Evolutionary conservation across 768 basidiomycete genomes (phyloP).

Genomic region (Trametes cubensis): DNA sequence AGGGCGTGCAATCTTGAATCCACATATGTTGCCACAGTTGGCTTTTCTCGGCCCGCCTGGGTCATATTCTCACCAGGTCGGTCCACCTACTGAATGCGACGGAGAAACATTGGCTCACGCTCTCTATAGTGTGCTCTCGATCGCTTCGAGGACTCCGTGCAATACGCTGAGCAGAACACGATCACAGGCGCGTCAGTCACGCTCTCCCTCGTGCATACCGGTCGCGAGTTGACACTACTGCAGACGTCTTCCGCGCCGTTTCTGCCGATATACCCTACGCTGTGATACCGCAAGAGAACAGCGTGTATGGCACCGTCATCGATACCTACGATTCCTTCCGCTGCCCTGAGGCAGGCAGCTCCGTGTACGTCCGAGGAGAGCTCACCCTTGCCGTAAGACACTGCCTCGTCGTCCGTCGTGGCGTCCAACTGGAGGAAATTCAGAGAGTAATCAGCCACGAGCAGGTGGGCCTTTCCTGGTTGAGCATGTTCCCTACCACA

Average conservation of each 20-base stretch:
- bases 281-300: constrained; percentile 83
- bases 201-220: not conserved
- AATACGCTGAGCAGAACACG: constrained; percentile 45
- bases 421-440: constrained; percentile 58
- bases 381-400: constrained; percentile 65
- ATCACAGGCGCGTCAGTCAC: constrained; percentile 36
- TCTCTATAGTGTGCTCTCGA: constrained; percentile 48
- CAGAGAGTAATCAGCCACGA: constrained; percentile 74
- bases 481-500: not conserved
- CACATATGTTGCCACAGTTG: constrained; percentile 32
- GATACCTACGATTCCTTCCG: constrained; percentile 76
- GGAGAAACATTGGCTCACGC: not conserved
- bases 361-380: constrained; percentile 61
- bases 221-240: not conserved
- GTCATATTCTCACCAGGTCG: constrained; percentile 71
- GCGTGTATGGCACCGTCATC: constrained; percentile 69
- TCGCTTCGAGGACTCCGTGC: constrained; percentile 46
- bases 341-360: constrained; percentile 37
- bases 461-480: constrained; percentile 52
- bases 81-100: constrained; percentile 2
- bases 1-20: not conserved
- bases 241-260: constrained; percentile 64
- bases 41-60: constrained; percentile 70
- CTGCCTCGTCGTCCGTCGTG: constrained; percentile 64
- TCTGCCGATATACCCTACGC: constrained; percentile 50